Percentiles rank a stretch among this genome's conserved stretches.
Conservation (phyloP, 2,329 filamentous ascomycete genomes). For the Colletotrichum simmondsii region DNA sequence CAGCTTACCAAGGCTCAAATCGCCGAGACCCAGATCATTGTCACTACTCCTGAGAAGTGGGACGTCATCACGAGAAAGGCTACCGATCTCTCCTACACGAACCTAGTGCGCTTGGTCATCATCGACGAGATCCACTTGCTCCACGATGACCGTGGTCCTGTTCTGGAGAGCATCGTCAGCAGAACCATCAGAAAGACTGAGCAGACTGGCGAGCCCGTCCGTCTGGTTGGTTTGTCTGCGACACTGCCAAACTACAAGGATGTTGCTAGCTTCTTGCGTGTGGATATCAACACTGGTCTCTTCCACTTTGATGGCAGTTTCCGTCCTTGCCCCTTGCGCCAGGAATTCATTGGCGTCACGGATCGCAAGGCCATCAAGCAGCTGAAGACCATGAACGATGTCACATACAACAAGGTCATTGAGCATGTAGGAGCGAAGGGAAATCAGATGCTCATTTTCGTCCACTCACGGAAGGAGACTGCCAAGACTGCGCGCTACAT, state of each 20-base stretch:
- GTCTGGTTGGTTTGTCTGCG: conserved; percentile 91
- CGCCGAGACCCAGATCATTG: conserved; percentile 95
- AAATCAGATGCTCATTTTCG: conserved; percentile 99
- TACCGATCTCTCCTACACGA: conserved; percentile 96
- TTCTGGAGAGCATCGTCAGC: conserved; percentile 96
- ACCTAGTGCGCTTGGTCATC: conserved; percentile 93
- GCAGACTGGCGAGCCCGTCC: conserved; percentile 92
- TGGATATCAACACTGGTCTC: conserved; percentile 84
- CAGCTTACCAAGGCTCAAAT: conserved; percentile 99
- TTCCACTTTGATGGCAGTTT: conserved; percentile 98
- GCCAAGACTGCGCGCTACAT: conserved; percentile 97
- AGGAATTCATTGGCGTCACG: conserved; percentile 97
- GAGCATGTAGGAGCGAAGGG: conserved; percentile 93
- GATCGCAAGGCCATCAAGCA: conserved; percentile 99
- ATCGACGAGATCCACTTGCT: conserved; percentile 98
- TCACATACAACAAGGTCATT: conserved; percentile 96
- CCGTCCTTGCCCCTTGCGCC: conserved; percentile 91
- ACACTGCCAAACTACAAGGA: conserved; percentile 97
- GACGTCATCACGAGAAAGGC: conserved; percentile 99
- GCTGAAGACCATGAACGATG: conserved; percentile 98
- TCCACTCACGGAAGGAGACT: conserved; percentile 97
- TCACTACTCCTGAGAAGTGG: conserved; percentile 99
- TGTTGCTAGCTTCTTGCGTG: conserved; percentile 93
- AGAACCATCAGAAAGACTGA: conserved; percentile 93
- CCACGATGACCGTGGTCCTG: conserved; percentile 96